Evolutionary conservation across 805 yeast genomes (phyloP), one percentile per base, ranked within the genome.

Genomic region (Candida xyloterini): DNA sequence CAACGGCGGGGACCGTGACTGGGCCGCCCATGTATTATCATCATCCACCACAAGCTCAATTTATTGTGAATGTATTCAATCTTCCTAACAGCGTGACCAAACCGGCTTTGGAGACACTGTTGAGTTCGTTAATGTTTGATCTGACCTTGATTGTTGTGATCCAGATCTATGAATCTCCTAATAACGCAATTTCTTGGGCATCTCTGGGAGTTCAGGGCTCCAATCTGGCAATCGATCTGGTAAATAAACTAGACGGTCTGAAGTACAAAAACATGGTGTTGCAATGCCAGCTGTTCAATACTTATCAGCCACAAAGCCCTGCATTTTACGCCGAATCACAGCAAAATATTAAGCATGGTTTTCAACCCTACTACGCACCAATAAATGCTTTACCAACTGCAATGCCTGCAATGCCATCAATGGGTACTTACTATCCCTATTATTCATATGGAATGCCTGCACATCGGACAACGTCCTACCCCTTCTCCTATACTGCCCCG

Each of bases 101-200:
- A 2, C 33, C 26, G 18, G 37, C 40, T 10, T 16, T 48, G 15
- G 35, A 46, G 24, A 24, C 41, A 7, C 31, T 38, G 23, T 23
- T 27, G 25, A 8, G 11, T 22, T 21, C 33, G 21, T 16, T 29
- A 15, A n/a, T 27, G 13, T 10, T 33, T 20, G 33, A 28, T 27
- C 22, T 18, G 14, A 30, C 24, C 21, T 26, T 29, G 5, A 37
- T 50, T 4, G 25, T 14, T 7, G 35, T 35, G 26, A 27, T 52
- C 15, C 53, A 52, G 28, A 34, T 54, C 6, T 52, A 47, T 34
- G 50, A 54, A 27, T 40, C 49, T n/a, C 40, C 48, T 14, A 51
- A 43, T 22, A 50, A 41, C 33, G 47, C 44, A 7, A 27, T 46
- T 11, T 51, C 56, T 29, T 53, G 56, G 53, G 46, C 52, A 14